phyloP scores from a whole-genome alignment of 164 flowering plant species.

The Aristolochia fimbriata region DNA sequence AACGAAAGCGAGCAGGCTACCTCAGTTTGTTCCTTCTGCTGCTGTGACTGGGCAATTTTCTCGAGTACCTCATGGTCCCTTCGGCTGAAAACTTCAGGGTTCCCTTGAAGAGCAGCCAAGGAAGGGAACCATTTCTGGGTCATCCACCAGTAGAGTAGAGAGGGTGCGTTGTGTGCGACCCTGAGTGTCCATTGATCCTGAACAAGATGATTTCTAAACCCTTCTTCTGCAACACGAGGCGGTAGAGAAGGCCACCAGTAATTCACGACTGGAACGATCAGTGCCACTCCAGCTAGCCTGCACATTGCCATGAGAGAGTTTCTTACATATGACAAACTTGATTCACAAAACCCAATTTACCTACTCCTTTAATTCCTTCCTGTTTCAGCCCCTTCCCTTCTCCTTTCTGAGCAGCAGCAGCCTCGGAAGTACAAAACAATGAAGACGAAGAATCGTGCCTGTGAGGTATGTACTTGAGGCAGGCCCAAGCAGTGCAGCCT shows the following conservation, averaged over 20 bases:
- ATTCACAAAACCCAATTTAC: too few relatives aligned
- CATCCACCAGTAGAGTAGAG: constrained; percentile 29
- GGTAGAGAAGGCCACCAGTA: constrained; percentile 45
- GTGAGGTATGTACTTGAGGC: constrained; percentile 35
- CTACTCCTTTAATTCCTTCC: not conserved
- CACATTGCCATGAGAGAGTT: constrained; percentile 1
- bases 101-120: constrained; percentile 8
- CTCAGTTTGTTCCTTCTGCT: not conserved
- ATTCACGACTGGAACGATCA: constrained; percentile 32
- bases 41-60: not conserved
- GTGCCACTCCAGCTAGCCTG: constrained; percentile 38
- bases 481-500: constrained; percentile 35
- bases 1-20: too few relatives aligned
- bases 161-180: constrained; percentile 25
- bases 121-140: constrained; percentile 36
- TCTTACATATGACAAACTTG: not conserved
- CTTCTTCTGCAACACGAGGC: constrained; percentile 6
- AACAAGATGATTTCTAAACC: constrained; percentile 8
- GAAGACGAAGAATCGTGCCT: constrained; percentile 16
- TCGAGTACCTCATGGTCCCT: constrained; percentile 10
- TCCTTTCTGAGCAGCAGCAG: not conserved
- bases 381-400: not conserved
- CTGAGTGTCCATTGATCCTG: constrained; percentile 24
- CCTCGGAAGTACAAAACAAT: not conserved
- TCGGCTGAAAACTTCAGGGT: constrained; percentile 12